Base-by-base conservation (phyloP, 2,329 filamentous ascomycete genomes). In the Paracamarosporium sp. region DNA sequence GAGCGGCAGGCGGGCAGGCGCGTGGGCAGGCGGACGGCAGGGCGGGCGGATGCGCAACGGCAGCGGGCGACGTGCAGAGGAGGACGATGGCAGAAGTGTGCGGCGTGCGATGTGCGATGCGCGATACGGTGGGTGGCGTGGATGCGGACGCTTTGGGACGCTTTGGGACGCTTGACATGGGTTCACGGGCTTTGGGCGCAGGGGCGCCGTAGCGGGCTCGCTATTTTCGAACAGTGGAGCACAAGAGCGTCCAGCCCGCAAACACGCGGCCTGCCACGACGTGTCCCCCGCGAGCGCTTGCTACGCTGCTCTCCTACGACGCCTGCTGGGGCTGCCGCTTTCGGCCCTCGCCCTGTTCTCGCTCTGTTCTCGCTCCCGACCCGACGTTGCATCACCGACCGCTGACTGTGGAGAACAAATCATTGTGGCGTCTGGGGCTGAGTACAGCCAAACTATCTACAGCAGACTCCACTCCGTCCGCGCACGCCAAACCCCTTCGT, bases 1-100 rank as follows among this genome's bases (percentile, higher is more conserved):
- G 55, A 51, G 53, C 54, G 53, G 46, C 35, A n/a, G 50, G 47
- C 51, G 52, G 52, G 44, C 31, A 31, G 47, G 50, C 33, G 59
- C 22, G 25, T 53, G 40, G 33, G 45, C 27, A 27, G 47, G 27
- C 13, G 55, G 41, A 24, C n/a, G 59, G 27, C 30, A 53, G 40
- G 33, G 45, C 27, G 30, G 47, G 27, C 13, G 55, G 41, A 24
- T 48, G 59, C n/a, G 57, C 40, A 28, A 56, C 27, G 20, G 30
- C 7, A 17, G 4, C 20, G 35, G 31, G n/a, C 13, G n/a, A 31
- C 11, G 13, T 33, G 20, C 30, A 15, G 25, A 13, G 20, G 35
- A 13, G 35, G 31, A 25, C 22, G 31, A 36, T n/a, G 46, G 33
- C 20, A n/a, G 46, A 17, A 8, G 24, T 2, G 31, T 35, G 35